Evolutionary conservation across 139 green algal genomes (phyloP), one percentile per base, ranked within the genome.

Genomic region (Micractinium sp.): DNA sequence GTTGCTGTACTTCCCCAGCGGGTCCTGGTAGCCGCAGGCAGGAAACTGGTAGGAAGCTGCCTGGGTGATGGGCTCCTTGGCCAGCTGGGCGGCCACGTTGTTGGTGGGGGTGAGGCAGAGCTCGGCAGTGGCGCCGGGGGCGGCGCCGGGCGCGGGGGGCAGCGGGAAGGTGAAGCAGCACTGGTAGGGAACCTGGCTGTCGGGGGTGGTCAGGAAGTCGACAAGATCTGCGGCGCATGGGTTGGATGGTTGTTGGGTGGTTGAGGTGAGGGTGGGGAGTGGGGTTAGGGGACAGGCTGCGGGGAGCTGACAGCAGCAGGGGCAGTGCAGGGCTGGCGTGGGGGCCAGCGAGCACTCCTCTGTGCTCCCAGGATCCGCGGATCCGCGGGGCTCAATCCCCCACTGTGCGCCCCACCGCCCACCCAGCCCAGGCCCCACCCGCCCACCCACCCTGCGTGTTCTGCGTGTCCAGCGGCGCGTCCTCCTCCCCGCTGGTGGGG

Each of bases 141-240:
- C 63, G 63, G 20, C 63, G 47, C 47, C 47, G 47, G 47, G 47
- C 7, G 71, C 71, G 71, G 71, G 35, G 2, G 71, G 19, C 66
- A 87, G 83, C 25, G 13, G 19, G 16, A 87, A 41, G 29, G 35
- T 39, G 61, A 87, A 75, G 67, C 83, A 87, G 83, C 83, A 87
- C 61, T 75, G 83, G 36, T 25, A 36, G 38, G 83, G 36, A 19
- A 27, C 31, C 33, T 66, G 27, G 27, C 39, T 20, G 63, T 16
- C 79, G 82, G 35, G 60, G 63, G 29, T 18, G 31, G 31, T 63
- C 35, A 87, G 3, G 41, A 87, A 87, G 39, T 29, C 56, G 67
- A 38, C 18, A 39, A 87, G 61, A 27, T 41, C 83, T 87, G 83
- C 67, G 67, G 36, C 0, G 56, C 0, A 3, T 71, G 63, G 63